Conservation (phyloP, 2,329 filamentous ascomycete species). For the Fusarium austroafricanum region DNA sequence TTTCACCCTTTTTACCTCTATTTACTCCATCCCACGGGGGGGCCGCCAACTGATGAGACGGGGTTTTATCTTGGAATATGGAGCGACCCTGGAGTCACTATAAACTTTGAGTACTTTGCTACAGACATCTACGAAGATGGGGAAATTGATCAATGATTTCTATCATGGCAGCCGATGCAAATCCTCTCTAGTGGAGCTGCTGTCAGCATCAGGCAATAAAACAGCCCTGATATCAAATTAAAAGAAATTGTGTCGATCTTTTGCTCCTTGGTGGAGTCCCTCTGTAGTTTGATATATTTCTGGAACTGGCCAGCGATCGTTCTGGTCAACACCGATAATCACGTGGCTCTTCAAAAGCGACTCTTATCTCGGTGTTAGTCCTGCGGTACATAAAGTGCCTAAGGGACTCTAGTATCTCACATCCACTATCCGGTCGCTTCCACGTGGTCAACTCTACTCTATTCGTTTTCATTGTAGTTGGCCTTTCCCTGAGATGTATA, state of each 20-base stretch:
- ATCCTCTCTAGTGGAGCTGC: too few species aligned
- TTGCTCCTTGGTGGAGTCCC: too few species aligned
- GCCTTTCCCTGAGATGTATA: background rate
- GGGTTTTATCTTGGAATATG: background rate
- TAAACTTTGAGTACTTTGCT: background rate
- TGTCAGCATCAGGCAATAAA: too few species aligned
- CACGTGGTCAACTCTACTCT: slow-evolving; percentile 53
- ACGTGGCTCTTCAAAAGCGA: too few species aligned
- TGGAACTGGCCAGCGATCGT: too few species aligned
- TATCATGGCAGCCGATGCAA: too few species aligned
- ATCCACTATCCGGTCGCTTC: background rate
- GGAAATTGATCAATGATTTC: too few species aligned
- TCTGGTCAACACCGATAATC: too few species aligned
- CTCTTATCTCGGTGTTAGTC: slow-evolving; percentile 46
- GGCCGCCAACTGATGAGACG: background rate
- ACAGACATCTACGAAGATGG: background rate
- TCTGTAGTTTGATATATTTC: too few species aligned
- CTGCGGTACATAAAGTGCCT: slow-evolving; percentile 53
- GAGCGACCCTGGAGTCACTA: background rate
- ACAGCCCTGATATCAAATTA: too few species aligned
- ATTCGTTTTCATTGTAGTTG: slow-evolving; percentile 51
- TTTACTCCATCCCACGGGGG: background rate
- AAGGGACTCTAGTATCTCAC: slow-evolving; percentile 55
- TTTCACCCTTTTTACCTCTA: background rate
- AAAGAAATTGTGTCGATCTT: too few species aligned